Conservation (phyloP, 352 stramenopile species). For the Bremia lactucae region DNA sequence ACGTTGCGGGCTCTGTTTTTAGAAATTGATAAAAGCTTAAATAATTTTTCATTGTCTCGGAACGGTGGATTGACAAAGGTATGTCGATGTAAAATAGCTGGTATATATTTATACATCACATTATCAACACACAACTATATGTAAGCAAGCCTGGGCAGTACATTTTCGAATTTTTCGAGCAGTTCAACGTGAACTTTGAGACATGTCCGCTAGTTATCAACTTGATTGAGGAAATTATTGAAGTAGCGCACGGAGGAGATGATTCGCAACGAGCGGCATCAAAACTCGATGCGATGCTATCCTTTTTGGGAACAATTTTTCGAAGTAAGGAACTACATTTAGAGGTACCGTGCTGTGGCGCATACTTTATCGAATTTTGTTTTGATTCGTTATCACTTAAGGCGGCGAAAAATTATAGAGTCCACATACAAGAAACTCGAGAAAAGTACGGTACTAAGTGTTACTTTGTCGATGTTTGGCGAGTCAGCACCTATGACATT, state of each 20-base stretch:
- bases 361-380: neutral
- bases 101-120: too few relatives aligned
- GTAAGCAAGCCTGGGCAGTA: constrained; percentile 55
- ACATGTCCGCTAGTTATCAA: constrained; percentile 76
- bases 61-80: constrained; percentile 79
- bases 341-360: constrained; percentile 23
- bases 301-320: constrained; percentile 82
- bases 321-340: constrained; percentile 71
- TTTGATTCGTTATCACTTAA: constrained; percentile 11
- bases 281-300: constrained; percentile 72
- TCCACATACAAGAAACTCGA: constrained; percentile 85
- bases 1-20: constrained; percentile 73
- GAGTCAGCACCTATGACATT: neutral
- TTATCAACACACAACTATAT: too few relatives aligned
- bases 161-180: constrained; percentile 87
- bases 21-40: constrained; percentile 79
- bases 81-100: neutral
- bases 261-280: constrained; percentile 51
- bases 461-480: constrained; percentile 1
- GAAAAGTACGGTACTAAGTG: constrained; percentile 47
- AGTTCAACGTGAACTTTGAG: constrained; percentile 86
- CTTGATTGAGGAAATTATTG: constrained; percentile 86
- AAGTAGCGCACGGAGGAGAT: constrained; percentile 64
- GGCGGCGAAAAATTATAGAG: constrained; percentile 68
- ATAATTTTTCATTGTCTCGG: constrained; percentile 59